Base-by-base conservation (phyloP, 1,284 basidiomycete genomes). In the Afroboletus lepidellus region DNA sequence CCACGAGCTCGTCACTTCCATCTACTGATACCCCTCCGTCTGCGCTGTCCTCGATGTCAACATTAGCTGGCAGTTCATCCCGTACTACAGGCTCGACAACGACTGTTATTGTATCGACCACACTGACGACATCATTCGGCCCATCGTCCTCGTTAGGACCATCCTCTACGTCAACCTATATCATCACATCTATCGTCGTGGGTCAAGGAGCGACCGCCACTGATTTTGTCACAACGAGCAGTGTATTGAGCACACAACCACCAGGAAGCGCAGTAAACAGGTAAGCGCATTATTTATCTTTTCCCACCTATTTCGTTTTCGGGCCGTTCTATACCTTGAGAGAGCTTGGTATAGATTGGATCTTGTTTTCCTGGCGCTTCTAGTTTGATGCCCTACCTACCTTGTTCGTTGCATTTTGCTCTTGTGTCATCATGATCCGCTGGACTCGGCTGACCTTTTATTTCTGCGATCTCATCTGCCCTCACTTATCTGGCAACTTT, bases 241-340 rank as follows among this genome's bases (percentile, higher is more conserved):
- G 47, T 8, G 57, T 51, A 20, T 52, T 70, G 36, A 70, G 67
- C 25, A 67, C 65, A 0, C 44, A 62, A 34, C 9, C 38, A 36
- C 47, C 61, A 16, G 49, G 41, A 41, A 51, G 25, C 0, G 7
- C 30, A 0, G 21, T 57, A 21, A 39, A 43, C 21, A 38, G 60
- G 65, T 69, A 43, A 49, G 69, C 48, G 21, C 12, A 4, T 5
- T 30, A 15, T 23, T 46, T 27, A 13, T 48, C 43, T 53, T 37
- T n/a, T 39, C 6, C 23, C 30, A 8, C 44, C 43, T 30, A 32
- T 49, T 36, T 38, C 38, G 33, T 42, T 36, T 32, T 42, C 20
- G 5, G 29, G 30, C 48, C 37, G n/a, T 37, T 52, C 43, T 21
- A 46, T 39, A 32, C 44, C 30, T 29, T 45, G 44, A 47, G 50